phyloP scores from a whole-genome alignment of 1,284 basidiomycete genomes.

The Ceratobasidium papillatum region DNA sequence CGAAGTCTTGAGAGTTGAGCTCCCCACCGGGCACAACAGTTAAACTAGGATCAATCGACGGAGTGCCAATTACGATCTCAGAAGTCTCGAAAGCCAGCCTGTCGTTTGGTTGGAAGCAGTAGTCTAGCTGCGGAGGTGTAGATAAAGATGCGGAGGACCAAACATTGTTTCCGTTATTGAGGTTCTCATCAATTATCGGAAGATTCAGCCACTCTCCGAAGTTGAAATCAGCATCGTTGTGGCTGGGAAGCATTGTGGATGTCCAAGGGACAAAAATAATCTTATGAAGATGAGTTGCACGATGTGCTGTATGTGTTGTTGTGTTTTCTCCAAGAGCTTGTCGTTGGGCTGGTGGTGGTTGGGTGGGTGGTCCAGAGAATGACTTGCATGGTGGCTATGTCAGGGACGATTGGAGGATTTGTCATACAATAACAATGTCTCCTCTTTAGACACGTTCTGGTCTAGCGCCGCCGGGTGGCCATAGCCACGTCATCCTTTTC shows the following conservation, averaged over 20 bases:
- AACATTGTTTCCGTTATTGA: background rate
- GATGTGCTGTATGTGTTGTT: background rate
- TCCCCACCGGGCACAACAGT: background rate
- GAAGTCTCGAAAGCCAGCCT: background rate
- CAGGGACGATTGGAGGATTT: background rate
- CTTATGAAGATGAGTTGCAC: background rate
- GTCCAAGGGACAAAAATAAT: background rate
- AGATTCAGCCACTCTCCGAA: constrained; percentile 7
- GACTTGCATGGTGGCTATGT: background rate
- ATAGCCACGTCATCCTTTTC: constrained; percentile 28
- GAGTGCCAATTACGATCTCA: background rate
- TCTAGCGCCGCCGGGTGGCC: background rate
- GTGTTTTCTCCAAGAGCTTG: no score
- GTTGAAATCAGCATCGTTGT: background rate
- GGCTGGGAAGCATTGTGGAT: background rate
- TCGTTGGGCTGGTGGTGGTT: background rate
- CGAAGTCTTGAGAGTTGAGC: no score
- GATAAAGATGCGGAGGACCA: background rate
- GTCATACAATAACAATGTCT: no score
- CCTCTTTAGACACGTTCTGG: background rate
- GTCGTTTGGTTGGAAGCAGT: background rate
- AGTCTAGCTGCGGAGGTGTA: background rate
- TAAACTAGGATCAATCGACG: background rate
- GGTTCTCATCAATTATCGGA: background rate
- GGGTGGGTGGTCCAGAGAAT: background rate